Conservation (phyloP, 331 rosid species). For the Pyracantha coccinea region DNA sequence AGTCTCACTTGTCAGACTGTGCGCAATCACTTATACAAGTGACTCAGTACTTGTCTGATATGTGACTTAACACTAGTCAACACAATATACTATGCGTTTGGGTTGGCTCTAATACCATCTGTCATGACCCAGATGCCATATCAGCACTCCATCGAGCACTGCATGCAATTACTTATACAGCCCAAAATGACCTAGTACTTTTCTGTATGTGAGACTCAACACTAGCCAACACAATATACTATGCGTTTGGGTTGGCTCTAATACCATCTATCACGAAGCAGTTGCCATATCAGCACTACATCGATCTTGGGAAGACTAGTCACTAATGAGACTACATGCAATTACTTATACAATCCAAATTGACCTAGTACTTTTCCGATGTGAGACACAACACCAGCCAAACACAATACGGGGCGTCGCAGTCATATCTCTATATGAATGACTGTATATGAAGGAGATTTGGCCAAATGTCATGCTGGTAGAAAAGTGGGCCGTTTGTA, state of each 20-base stretch:
- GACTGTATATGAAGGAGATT: background rate
- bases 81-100: background rate
- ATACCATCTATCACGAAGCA: no score
- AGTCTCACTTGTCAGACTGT: no score
- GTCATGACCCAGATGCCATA: background rate
- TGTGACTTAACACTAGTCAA: background rate
- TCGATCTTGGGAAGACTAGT: no score
- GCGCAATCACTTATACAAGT: no score
- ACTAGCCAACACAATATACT: no score
- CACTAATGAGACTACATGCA: no score
- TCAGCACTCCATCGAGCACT: background rate
- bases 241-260: no score
- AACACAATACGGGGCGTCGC: background rate
- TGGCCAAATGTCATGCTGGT: constrained; percentile 12
- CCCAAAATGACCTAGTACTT: background rate
- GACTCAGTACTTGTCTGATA: background rate
- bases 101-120: background rate
- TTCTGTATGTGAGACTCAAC: no score
- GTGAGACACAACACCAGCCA: background rate
- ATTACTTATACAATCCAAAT: no score
- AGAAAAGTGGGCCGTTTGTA: constrained; percentile 12
- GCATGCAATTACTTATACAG: background rate
- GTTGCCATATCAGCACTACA: no score
- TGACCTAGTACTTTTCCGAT: no score
- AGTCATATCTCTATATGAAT: background rate